Conservation (phyloP, 2,329 filamentous ascomycete genomes). For the Botryotinia globosa region DNA sequence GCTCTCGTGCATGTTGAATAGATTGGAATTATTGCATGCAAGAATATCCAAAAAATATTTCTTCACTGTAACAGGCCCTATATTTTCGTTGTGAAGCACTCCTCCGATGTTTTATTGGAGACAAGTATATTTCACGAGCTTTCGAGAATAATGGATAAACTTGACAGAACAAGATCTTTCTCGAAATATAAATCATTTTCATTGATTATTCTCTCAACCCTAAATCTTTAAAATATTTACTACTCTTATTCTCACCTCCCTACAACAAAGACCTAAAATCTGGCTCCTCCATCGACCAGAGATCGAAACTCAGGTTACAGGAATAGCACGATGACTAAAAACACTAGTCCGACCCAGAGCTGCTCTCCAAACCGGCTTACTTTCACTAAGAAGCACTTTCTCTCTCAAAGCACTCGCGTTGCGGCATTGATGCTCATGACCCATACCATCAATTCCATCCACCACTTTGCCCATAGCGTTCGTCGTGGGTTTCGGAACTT, state of each 20-base stretch:
- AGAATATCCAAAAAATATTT: too few species aligned
- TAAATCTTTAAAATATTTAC: neutral
- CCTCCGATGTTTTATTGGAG: neutral
- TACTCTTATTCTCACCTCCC: neutral
- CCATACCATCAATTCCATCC: neutral
- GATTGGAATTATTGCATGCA: neutral
- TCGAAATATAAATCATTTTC: neutral
- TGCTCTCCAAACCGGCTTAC: neutral
- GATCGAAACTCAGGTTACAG: neutral
- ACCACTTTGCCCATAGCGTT: slow-evolving; percentile 1
- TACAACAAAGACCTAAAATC: neutral
- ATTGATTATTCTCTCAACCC: neutral
- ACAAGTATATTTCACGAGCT: neutral
- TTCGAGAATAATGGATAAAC: neutral
- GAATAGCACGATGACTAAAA: slow-evolving; percentile 1
- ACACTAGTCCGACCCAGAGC: slow-evolving; percentile 2
- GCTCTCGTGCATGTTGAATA: neutral
- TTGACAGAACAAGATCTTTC: neutral
- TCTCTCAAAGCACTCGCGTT: neutral
- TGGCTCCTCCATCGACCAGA: neutral
- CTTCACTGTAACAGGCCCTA: neutral
- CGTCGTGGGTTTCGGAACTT: neutral
- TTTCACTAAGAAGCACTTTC: slow-evolving; percentile 2
- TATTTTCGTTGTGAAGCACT: neutral
- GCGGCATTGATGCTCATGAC: neutral